Evolutionary conservation across 2,329 filamentous ascomycete species (phyloP), one percentile per base, ranked within the genome.

Genomic region (Neurospora sp.): DNA sequence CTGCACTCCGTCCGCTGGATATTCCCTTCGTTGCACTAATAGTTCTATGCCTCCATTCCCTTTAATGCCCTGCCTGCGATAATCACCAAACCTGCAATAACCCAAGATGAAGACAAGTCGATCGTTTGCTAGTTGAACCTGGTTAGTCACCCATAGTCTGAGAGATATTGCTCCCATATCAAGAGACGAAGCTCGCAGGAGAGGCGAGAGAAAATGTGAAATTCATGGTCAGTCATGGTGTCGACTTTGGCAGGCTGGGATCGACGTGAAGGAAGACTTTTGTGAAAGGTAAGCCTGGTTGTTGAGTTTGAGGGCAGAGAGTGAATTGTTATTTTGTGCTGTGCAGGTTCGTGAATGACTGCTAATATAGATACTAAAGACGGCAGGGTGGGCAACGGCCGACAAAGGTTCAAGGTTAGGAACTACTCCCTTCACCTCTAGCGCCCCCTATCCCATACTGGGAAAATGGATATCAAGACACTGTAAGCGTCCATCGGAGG

Each of bases 181-280:
- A 33, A 11, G 23, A 10, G 41, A 52, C 33, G 17, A 19, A 46
- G 66, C 71, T 72, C 68, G 1, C 65, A 66, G 10, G 19, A 28
- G 10, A 71, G 36, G 71, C 71, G 71, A 23, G 65, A 62, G n/a
- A 73, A 71, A 33, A 66, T 68, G 5, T 73, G 72, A 1, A 75
- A 67, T 11, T 72, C 12, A 1, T 17, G 15, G 39, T 41, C 39
- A 17, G 39, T 17, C 39, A 41, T 41, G 39, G 15, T 41, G 39
- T 41, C 15, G 39, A 17, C 39, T 41, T 40, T 17, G 39, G 39
- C 15, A 41, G 39, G 39, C 39, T 17, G 39, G 6, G 17, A 41
- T 41, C 15, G 39, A 41, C 6, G 39, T 6, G 15, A 6, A 41
- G 39, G 39, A 41, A 41, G 39, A 41, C 15, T 41, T 41, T 41